phyloP scores from a whole-genome alignment of 2,329 filamentous ascomycete genomes.

The Penicillium sclerotigenum region DNA sequence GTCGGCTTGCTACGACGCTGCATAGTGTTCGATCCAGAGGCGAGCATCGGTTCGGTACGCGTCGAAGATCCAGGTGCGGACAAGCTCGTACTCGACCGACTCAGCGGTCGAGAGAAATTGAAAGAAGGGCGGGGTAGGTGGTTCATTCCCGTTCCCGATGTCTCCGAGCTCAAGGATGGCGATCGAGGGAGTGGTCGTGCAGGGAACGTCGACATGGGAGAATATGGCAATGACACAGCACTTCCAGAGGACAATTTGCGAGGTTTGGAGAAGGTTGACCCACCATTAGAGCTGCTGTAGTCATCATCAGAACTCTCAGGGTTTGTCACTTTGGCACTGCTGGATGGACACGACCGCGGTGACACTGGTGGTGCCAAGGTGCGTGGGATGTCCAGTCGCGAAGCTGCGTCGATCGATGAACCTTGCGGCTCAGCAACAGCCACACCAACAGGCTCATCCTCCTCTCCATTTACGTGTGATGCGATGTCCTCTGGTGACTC shows the following conservation, averaged over 20 bases:
- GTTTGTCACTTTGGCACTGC: constrained; percentile 60
- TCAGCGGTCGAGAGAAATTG: constrained; percentile 91
- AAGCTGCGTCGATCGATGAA: constrained; percentile 39
- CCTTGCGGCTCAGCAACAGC: constrained; percentile 24
- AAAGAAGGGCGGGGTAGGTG: constrained; percentile 70
- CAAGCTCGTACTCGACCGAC: constrained; percentile 49
- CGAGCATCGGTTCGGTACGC: constrained; percentile 36
- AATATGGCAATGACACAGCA: constrained; percentile 57
- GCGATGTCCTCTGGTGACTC: constrained; percentile 34
- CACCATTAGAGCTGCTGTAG: constrained; percentile 55
- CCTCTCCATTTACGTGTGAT: constrained; percentile 13
- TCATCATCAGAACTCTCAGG: constrained; percentile 68
- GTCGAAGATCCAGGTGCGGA: constrained; percentile 33
- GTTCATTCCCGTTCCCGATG: constrained; percentile 57
- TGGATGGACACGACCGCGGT: constrained; percentile 41
- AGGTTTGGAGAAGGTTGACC: constrained; percentile 63
- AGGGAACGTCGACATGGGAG: constrained; percentile 60
- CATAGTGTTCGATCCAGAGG: constrained; percentile 21
- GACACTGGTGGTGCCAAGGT: constrained; percentile 48
- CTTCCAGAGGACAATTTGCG: constrained; percentile 76
- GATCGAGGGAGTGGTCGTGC: constrained; percentile 66
- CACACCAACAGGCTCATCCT: constrained; percentile 20
- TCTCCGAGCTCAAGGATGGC: constrained; percentile 79
- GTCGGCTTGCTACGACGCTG: constrained; percentile 29
- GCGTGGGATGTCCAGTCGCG: constrained; percentile 39